Evolutionary conservation across 345 rosid genomes (phyloP).

Genomic region (Hibiscus trionum): DNA sequence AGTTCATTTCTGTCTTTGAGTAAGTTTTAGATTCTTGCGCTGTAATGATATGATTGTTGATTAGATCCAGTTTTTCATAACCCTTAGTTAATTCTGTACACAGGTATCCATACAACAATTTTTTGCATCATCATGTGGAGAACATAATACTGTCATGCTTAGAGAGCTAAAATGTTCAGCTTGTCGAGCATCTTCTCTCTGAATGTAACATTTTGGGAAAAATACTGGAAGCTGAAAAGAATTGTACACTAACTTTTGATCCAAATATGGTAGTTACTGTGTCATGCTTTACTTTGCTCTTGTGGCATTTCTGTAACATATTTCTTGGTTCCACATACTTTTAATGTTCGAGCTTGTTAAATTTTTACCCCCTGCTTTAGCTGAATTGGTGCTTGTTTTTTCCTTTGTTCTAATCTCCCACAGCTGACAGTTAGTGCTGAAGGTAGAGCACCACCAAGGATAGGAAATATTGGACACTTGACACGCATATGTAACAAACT

Average conservation of each 20-base stretch:
- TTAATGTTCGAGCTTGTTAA: conserved; percentile 9
- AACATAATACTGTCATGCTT: too few species aligned
- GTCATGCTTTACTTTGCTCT: background rate
- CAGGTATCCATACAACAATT: too few species aligned
- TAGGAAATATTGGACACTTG: conserved; percentile 85
- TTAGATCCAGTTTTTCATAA: too few species aligned
- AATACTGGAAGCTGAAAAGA: too few species aligned
- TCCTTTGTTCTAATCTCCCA: conserved; percentile 23
- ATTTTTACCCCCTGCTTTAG: background rate
- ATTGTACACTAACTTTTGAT: too few species aligned
- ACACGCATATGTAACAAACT: conserved; percentile 83
- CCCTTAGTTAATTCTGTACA: too few species aligned
- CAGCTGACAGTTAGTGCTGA: conserved; percentile 75
- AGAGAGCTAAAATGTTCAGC: too few species aligned
- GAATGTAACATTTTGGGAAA: too few species aligned
- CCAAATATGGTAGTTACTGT: conserved; percentile 47
- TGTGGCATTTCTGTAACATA: conserved; percentile 4
- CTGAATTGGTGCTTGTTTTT: conserved; percentile 9
- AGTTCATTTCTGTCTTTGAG: conserved; percentile 81
- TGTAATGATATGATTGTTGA: background rate
- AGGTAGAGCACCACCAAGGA: conserved; percentile 55
- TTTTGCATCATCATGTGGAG: too few species aligned
- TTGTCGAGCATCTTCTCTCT: too few species aligned
- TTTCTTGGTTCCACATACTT: background rate
- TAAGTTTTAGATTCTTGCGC: conserved; percentile 32